A percentile compares a stretch with the other conserved stretches of the same genome.
Conservation (phyloP, 495 filamentous ascomycete genomes). For the Penicillium malachiteum region DNA sequence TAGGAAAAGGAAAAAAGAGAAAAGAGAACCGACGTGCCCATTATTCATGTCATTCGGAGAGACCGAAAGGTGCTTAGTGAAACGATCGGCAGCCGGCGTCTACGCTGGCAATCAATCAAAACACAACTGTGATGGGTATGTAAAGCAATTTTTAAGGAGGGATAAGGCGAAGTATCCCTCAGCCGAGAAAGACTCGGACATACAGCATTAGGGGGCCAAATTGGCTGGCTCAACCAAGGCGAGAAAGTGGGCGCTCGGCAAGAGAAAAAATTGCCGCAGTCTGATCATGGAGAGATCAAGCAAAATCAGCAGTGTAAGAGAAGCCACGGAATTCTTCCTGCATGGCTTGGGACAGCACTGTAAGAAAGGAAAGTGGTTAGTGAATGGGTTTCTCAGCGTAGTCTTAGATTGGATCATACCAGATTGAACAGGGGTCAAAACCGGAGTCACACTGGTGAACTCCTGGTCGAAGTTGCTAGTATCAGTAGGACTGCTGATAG, state of each 20-base stretch:
- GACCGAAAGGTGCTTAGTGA: conserved; percentile 19
- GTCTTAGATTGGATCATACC: conserved; percentile 58
- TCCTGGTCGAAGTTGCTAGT: conserved; percentile 99
- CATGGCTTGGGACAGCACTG: conserved; percentile 97
- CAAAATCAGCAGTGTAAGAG: conserved; percentile 85
- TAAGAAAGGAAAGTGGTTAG: conserved; percentile 13
- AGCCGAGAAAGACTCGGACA: conserved; percentile 14
- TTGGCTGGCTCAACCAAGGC: conserved; percentile 4
- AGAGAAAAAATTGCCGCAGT: conserved; percentile 12
- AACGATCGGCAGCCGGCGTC: conserved; percentile 14
- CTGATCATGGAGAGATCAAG: conserved; percentile 31
- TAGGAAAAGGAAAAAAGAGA: neutral
- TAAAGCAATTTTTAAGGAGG: conserved; percentile 25
- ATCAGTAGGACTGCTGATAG: conserved; percentile 87
- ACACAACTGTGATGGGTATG: conserved; percentile 31
- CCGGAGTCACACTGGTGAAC: conserved; percentile 97
- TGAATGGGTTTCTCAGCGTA: neutral
- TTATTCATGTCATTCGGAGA: conserved; percentile 26
- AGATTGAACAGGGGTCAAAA: conserved; percentile 94
- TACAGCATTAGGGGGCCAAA: conserved; percentile 8
- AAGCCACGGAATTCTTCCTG: conserved; percentile 99
- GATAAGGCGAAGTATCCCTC: conserved; percentile 8
- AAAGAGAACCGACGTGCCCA: conserved; percentile 16
- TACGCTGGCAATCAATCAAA: conserved; percentile 23
- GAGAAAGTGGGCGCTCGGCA: conserved; percentile 9